Percentiles rank a stretch among this genome's conserved stretches.
phyloP scores from a whole-genome alignment of 805 yeast genomes.

The Ogataea methylovora region DNA sequence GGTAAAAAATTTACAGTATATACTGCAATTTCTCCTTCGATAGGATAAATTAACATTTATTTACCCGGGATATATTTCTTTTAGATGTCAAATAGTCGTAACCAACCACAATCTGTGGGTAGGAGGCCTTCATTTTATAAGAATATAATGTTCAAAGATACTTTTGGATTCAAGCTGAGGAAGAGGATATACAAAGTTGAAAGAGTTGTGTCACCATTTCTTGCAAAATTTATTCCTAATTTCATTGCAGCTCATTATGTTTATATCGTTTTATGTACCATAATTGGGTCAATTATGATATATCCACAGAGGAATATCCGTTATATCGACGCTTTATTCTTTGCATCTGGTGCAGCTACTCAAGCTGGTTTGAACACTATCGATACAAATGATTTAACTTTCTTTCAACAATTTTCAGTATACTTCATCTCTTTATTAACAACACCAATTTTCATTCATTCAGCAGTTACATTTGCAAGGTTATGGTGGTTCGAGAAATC shows the following conservation, averaged over 20 bases:
- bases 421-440: constrained; percentile 58
- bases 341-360: constrained; percentile 71
- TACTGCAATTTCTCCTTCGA: too few relatives aligned
- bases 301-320: constrained; percentile 61
- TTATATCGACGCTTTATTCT: constrained; percentile 77
- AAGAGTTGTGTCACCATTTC: constrained; percentile 32
- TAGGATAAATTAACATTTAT: too few relatives aligned
- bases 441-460: constrained; percentile 86
- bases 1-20: too few relatives aligned
- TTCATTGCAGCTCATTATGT: constrained; percentile 64
- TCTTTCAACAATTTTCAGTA: constrained; percentile 77
- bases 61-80: too few relatives aligned
- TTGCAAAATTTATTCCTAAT: constrained; percentile 38
- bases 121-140: constrained; percentile 1
- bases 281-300: constrained; percentile 67
- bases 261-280: constrained; percentile 52
- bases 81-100: too few relatives aligned
- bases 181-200: constrained; percentile 29
- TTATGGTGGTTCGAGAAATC: constrained; percentile 84
- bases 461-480: constrained; percentile 67
- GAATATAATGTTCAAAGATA: constrained; percentile 8
- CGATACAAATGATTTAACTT: constrained; percentile 50
- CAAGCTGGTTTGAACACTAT: constrained; percentile 90
- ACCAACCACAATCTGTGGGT: too few relatives aligned
- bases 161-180: constrained; percentile 26